These are phyloP conservation scores for Cyberlindnera americana DNA, from an alignment of 805 yeast genomes.

Conservation along the genomic window DNA sequence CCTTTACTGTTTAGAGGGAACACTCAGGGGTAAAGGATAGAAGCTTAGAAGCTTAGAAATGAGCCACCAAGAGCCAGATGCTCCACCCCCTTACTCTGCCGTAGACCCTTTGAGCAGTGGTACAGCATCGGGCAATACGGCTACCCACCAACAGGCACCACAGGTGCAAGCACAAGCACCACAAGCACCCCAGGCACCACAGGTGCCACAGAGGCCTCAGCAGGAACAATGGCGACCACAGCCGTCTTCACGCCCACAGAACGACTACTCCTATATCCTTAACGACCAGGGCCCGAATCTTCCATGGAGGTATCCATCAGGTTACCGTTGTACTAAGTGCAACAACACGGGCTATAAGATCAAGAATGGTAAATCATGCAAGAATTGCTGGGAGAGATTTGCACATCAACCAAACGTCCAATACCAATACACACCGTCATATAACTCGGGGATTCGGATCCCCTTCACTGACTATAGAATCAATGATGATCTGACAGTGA, in stretches of 20 bases:
- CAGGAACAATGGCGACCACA: conserved; percentile 3
- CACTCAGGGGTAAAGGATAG: too few species aligned
- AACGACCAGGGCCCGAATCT: conserved; percentile 4
- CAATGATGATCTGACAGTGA: conserved; percentile 13
- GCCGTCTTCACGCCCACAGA: not conserved
- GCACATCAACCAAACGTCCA: conserved; percentile 29
- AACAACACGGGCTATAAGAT: conserved; percentile 64
- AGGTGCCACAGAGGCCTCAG: not conserved
- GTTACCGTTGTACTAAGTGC: conserved; percentile 64
- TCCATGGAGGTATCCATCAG: conserved; percentile 66
- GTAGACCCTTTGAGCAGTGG: not conserved
- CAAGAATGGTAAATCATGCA: conserved; percentile 59
- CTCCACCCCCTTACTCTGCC: conserved; percentile 11
- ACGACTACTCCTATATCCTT: conserved; percentile 2
- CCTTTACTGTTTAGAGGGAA: too few species aligned
- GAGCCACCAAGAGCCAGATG: not conserved
- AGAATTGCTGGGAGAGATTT: conserved; percentile 65
- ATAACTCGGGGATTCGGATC: conserved; percentile 11
- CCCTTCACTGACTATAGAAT: conserved; percentile 20
- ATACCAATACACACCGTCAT: conserved; percentile 1
- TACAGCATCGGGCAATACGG: too few species aligned
- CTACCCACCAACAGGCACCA: conserved; percentile 1
- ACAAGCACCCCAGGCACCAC: conserved; percentile 1
- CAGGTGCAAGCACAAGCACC: too few species aligned
- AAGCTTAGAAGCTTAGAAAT: too few species aligned